phyloP scores from a whole-genome alignment of 1,284 basidiomycete genomes.

The Cryptococcus deneoformans region DNA sequence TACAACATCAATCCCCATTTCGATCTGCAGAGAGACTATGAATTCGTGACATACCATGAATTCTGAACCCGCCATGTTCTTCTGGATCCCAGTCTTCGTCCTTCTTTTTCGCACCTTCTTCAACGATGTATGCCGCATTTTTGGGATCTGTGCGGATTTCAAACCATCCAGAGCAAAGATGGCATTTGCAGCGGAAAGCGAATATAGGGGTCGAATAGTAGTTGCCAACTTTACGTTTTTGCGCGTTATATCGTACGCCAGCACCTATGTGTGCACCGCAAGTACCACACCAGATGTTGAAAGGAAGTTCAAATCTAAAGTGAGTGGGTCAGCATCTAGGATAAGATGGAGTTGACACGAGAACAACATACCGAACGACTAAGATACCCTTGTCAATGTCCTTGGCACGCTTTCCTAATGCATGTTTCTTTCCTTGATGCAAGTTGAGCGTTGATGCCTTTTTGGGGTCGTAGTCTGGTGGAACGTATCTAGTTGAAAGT shows the following conservation, averaged over 20 bases:
- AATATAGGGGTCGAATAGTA: constrained; percentile 95
- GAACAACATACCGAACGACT: constrained; percentile 62
- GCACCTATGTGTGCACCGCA: constrained; percentile 80
- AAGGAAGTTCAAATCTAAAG: constrained; percentile 76
- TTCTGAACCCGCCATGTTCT: constrained; percentile 88
- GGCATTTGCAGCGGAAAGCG: constrained; percentile 95
- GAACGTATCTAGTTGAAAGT: constrained; percentile 65
- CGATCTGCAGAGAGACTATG: not conserved
- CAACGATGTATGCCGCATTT: constrained; percentile 94
- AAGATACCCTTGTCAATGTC: constrained; percentile 93
- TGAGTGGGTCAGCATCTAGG: not conserved
- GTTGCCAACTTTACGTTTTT: constrained; percentile 94
- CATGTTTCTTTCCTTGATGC: constrained; percentile 78
- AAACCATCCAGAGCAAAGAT: constrained; percentile 88
- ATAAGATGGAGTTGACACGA: not conserved
- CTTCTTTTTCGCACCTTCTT: constrained; percentile 83
- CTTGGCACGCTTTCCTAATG: constrained; percentile 78
- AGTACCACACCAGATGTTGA: constrained; percentile 97
- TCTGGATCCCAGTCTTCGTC: constrained; percentile 95
- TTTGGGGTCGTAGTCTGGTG: constrained; percentile 83
- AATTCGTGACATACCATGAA: constrained; percentile 62
- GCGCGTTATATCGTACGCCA: constrained; percentile 97
- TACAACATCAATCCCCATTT: not conserved
- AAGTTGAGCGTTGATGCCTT: constrained; percentile 78
- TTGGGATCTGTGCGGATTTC: constrained; percentile 97